These are phyloP conservation scores for Irineochytrium annulatum DNA, from an alignment of 192 early-diverging fungal species.

Conservation along the genomic window DNA sequence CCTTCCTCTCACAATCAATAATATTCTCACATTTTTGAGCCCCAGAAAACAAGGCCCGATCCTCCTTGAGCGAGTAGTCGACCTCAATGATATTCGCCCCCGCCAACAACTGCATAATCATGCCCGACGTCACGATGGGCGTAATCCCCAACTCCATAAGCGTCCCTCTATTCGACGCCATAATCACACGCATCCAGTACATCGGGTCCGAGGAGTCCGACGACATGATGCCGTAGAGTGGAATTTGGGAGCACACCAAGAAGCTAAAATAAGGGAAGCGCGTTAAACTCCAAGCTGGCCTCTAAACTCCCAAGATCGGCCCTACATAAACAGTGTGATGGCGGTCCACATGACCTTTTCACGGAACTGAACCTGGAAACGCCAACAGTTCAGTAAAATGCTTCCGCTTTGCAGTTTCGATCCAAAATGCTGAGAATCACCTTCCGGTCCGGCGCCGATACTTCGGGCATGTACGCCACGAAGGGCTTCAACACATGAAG, in stretches of 20 bases:
- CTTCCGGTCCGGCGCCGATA: constrained; percentile 95
- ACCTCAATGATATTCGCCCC: constrained; percentile 99
- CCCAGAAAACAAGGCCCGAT: constrained; percentile 97
- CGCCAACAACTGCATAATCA: constrained; percentile 99
- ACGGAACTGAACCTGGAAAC: constrained; percentile 80
- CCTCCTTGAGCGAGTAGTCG: constrained; percentile 97
- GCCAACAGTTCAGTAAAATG: background rate
- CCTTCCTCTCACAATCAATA: too few species aligned
- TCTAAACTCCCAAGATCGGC: background rate
- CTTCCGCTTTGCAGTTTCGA: background rate
- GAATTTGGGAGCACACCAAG: constrained; percentile 99
- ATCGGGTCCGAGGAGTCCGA: constrained; percentile 98
- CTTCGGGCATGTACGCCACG: constrained; percentile 97
- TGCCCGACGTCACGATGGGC: constrained; percentile 98
- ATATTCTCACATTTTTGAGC: constrained; percentile 87
- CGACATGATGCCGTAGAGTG: constrained; percentile 99
- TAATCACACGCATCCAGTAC: constrained; percentile 99
- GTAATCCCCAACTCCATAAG: constrained; percentile 99
- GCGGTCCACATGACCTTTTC: constrained; percentile 99
- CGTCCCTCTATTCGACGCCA: constrained; percentile 99
- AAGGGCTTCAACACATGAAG: constrained; percentile 96
- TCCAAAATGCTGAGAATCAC: constrained; percentile 37
- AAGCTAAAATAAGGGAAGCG: constrained; percentile 44
- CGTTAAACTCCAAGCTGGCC: background rate
- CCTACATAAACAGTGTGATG: constrained; percentile 88